Evolutionary conservation across 805 yeast genomes (phyloP), one percentile per base, ranked within the genome.

Genomic region (Yarrowia bubula): DNA sequence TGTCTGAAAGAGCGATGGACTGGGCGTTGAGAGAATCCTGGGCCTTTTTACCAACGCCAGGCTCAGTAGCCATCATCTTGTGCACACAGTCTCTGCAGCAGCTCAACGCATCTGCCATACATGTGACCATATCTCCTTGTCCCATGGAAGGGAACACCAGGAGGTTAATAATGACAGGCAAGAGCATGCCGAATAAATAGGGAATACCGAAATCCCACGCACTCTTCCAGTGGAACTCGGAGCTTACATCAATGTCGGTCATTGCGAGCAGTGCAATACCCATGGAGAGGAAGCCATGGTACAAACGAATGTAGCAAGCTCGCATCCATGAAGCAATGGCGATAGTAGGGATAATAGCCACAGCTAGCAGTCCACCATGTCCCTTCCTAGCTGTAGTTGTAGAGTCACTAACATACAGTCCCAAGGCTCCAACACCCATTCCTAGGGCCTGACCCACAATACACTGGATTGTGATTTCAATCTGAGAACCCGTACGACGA

Each of bases 361-460:
- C 73, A 15, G 81, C 81, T 11, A 81, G 68, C 4, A 82, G 74
- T 22, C 83, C 84, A 43, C 84, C 84, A 67, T 77, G 81, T 41
- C 80, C 80, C 9, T 73, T 68, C 18, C 78, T 72, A 0, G 81
- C 75, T 1, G 80, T 77, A n/a, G 71, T 71, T 1, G 81, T 79
- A 0, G 78, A 75, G 0, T 75, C 74, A 4, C 84, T 76, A 0
- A 82, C 70, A 62, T 73, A 79, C 69, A 81, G 70, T 0, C 83
- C 79, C 31, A 81, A 66, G 0, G 81, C 71, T 1, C 81, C 75
- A 81, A 83, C 80, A 0, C 80, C 84, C 44, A 80, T 66, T 1
- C 81, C 84, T 4, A 80, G 62, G 0, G 76, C 74, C 0, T 74
- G 71, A 0, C 85, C 85, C 0, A 76, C 0, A 1, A 79, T 70